Conservation (phyloP, 208 protist species). For the Acanthamoeba castellanii region DNA sequence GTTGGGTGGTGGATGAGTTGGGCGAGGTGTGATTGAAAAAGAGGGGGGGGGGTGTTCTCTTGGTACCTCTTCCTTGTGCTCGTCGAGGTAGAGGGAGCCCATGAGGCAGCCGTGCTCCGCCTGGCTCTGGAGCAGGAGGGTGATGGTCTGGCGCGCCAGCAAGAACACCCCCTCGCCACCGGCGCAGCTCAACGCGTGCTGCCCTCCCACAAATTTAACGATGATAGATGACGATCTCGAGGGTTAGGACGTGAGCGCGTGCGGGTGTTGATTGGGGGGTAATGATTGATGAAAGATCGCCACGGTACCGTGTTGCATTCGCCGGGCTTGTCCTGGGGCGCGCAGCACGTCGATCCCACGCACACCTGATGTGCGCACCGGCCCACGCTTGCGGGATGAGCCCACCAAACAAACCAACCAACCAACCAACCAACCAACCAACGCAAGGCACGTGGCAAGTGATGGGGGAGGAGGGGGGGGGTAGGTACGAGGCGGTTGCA, state of each 20-base stretch:
- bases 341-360: constrained; percentile 23
- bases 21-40: no score
- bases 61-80: constrained; percentile 58
- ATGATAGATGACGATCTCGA: no score
- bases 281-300: no score
- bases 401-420: background rate
- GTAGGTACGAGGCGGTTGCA: constrained; percentile 16
- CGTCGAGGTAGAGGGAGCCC: constrained; percentile 51
- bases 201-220: background rate
- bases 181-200: constrained; percentile 2
- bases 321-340: background rate
- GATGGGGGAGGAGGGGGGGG: background rate
- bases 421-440: background rate
- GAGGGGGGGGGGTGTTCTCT: no score
- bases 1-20: background rate
- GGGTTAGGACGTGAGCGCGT: background rate
- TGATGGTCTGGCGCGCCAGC: constrained; percentile 22
- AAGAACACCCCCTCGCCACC: constrained; percentile 38
- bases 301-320: constrained; percentile 49
- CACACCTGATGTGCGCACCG: background rate
- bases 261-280: no score
- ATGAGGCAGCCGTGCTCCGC: background rate
- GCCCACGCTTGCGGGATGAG: no score
- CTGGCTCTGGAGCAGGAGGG: constrained; percentile 3
- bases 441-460: no score